Base-by-base conservation (phyloP, 2,329 filamentous ascomycete genomes). In the Talaromyces rugulosus region DNA sequence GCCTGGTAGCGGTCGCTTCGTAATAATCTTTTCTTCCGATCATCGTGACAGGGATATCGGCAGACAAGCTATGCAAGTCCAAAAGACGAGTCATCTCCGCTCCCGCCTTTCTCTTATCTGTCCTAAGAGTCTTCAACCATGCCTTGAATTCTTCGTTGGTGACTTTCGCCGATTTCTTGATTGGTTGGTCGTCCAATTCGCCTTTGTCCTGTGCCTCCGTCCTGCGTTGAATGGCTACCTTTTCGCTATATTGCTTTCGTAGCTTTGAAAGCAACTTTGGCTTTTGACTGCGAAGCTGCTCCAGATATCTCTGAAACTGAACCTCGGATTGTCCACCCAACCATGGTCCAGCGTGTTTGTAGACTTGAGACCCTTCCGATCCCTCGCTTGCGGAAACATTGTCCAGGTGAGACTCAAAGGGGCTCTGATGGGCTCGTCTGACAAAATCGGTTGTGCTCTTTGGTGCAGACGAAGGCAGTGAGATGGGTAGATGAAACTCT, bases 401-500 rank as follows among this genome's bases (percentile, higher is more conserved):
- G 66, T 83, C 81, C 12, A 77, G 58, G 44, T 71, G 65, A 1
- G 73, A 67, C 62, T 81, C 79, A 64, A 82, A 77, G 1, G 75
- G 75, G 65, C 75, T 77, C 44, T 72, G 68, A 47, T 77, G 75
- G 53, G 66, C 67, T 3, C 27, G 27, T 53, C 44, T 59, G 7
- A 33, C 56, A 47, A 42, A 51, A 5, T 42, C 52, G 18, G 52
- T 44, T 18, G n/a, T 27, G 5, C 31, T 55, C 52, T 57, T 62
- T 16, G 51, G 33, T 4, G 61, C 27, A n/a, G 33, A 8, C n/a
- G 18, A 33, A 27, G 69, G 71, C 30, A 86, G 80, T 18, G 87
- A 84, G 63, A 96, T 79, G 5, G 91, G 87, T 59, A 96, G 78
- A 62, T 86, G 83, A 73, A 97, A 82, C 74, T 96, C 91, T 73